Percentiles rank a stretch among this genome's conserved stretches.
These are phyloP conservation scores for Aegilops tauschii DNA, from an alignment of 176 grass and related monocot species.

Conservation along the genomic window DNA sequence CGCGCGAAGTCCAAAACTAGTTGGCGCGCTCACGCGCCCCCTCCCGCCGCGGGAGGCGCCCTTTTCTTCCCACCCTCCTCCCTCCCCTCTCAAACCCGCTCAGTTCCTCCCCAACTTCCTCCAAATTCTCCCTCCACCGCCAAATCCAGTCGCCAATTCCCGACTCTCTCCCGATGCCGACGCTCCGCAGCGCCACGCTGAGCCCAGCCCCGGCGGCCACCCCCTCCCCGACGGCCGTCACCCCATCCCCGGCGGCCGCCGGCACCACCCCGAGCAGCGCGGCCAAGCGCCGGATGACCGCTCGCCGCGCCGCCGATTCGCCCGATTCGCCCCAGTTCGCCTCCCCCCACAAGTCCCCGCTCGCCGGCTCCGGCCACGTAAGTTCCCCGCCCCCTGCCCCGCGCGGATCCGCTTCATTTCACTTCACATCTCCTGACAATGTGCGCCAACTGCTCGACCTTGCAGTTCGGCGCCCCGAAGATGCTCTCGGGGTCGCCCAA, in stretches of 20 bases:
- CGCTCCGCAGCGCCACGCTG: slow-evolving; percentile 59
- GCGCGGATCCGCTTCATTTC: not conserved
- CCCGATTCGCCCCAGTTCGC: not conserved
- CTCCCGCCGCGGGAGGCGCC: slow-evolving; percentile 1
- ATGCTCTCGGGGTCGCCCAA: slow-evolving; percentile 58
- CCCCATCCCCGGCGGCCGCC: slow-evolving; percentile 13
- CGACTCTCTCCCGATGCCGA: slow-evolving; percentile 44
- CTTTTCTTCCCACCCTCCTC: slow-evolving; percentile 28
- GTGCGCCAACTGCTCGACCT: slow-evolving; percentile 35
- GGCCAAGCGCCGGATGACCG: not conserved
- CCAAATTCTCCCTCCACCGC: not conserved
- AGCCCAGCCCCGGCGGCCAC: slow-evolving; percentile 6
- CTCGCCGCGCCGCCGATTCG: slow-evolving; percentile 11
- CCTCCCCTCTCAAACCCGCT: not conserved
- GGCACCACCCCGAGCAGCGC: slow-evolving; percentile 37
- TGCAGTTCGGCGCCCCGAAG: slow-evolving; percentile 30
- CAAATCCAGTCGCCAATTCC: not conserved
- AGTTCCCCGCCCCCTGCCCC: slow-evolving; percentile 5
- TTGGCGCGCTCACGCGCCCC: slow-evolving; percentile 43
- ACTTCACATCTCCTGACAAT: not conserved
- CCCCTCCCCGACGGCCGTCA: slow-evolving; percentile 3
- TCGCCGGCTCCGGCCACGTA: slow-evolving; percentile 26
- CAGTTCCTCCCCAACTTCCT: slow-evolving; percentile 7
- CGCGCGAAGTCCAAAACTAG: slow-evolving; percentile 41
- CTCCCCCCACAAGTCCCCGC: slow-evolving; percentile 24